phyloP scores from a whole-genome alignment of 164 flowering plant species.

The Piper betle region DNA sequence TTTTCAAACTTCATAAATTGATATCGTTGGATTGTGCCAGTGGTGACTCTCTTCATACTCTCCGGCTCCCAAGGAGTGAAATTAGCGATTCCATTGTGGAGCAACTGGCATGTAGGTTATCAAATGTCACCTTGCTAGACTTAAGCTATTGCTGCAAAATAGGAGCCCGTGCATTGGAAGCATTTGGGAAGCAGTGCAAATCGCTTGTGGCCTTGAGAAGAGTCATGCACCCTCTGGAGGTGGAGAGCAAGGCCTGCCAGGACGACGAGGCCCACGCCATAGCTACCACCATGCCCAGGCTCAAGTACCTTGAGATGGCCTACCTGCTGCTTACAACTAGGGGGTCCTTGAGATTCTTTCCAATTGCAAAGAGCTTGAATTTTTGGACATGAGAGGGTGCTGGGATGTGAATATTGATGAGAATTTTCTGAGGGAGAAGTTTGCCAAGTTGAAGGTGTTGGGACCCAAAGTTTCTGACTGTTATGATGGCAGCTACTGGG shows the following conservation, averaged over 20 bases:
- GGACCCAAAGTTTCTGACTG: conserved; percentile 28
- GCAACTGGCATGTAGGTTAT: conserved; percentile 32
- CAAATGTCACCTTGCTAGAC: conserved; percentile 40
- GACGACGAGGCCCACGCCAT: conserved; percentile 72
- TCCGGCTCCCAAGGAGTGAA: conserved; percentile 46
- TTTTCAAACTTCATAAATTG: not conserved
- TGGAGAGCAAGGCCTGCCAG: conserved; percentile 20
- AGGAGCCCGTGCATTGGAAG: conserved; percentile 33
- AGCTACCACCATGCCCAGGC: conserved; percentile 65
- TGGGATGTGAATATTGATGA: conserved; percentile 42
- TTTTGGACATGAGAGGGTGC: conserved; percentile 63
- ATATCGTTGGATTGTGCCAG: conserved; percentile 23
- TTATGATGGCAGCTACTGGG: conserved; percentile 24
- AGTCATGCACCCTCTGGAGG: conserved; percentile 48
- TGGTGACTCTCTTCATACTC: conserved; percentile 44
- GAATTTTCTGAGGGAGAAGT: conserved; percentile 18
- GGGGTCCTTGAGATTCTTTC: conserved; percentile 18
- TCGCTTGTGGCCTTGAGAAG: conserved; percentile 33
- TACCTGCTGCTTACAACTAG: conserved; percentile 29
- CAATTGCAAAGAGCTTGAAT: conserved; percentile 29
- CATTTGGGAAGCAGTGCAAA: conserved; percentile 59
- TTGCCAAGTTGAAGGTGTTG: conserved; percentile 18
- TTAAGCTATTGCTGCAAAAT: conserved; percentile 46
- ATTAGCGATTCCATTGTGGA: conserved; percentile 44
- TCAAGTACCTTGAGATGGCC: conserved; percentile 58